These are phyloP conservation scores for Fusarium palustre DNA, from an alignment of 2,329 filamentous ascomycete species.

Conservation along the genomic window DNA sequence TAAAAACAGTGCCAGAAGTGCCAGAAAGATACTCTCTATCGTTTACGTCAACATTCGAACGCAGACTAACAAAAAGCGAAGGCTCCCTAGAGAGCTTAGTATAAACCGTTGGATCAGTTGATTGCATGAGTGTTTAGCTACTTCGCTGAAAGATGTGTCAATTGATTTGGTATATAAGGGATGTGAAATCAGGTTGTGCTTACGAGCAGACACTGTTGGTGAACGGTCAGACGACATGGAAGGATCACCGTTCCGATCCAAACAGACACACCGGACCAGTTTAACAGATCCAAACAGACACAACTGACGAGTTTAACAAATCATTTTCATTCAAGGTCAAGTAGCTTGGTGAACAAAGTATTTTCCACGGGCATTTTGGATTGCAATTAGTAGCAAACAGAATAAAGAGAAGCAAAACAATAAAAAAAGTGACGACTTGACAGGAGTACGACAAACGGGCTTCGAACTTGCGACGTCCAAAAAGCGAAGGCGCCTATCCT, in stretches of 20 bases:
- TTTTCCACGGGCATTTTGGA: too few species aligned
- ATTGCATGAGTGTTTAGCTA: background rate
- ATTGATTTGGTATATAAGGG: background rate
- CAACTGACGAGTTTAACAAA: background rate
- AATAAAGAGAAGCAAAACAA: background rate
- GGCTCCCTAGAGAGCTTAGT: conserved; percentile 3
- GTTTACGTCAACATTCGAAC: background rate
- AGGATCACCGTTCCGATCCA: background rate
- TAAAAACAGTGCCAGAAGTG: background rate
- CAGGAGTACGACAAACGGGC: background rate
- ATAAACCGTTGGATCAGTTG: background rate
- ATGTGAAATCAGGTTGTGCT: background rate
- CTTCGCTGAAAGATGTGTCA: background rate
- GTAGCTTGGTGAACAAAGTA: rapidly evolving
- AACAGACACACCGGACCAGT: background rate
- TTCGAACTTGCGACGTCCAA: background rate
- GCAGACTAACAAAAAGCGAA: conserved; percentile 25
- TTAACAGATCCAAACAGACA: background rate
- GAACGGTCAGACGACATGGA: background rate
- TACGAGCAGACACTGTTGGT: background rate
- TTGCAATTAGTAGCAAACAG: too few species aligned
- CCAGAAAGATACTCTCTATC: too few species aligned
- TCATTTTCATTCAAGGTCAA: background rate
- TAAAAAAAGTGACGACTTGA: too few species aligned
- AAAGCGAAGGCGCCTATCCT: conserved; percentile 15